Conservation (phyloP, 768 basidiomycete genomes). For the Tulasnella sp. region DNA sequence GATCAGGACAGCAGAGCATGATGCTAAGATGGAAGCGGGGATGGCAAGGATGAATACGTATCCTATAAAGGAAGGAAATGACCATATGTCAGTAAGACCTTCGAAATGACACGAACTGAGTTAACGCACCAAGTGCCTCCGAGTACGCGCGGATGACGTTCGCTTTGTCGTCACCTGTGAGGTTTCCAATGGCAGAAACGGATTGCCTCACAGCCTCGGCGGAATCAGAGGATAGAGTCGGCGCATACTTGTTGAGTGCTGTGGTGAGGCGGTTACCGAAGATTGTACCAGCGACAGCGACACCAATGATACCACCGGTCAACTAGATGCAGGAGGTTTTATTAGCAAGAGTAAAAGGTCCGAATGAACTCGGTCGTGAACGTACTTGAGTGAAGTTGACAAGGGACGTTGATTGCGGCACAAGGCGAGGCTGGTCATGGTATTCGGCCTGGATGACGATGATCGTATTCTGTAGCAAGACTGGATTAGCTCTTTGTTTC, state of each 20-base stretch:
- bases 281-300: conserved; percentile 17
- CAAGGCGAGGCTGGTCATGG: conserved; percentile 25
- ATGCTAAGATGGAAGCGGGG: conserved; percentile 24
- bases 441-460: conserved; percentile 33
- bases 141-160: conserved; percentile 21
- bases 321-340: background rate
- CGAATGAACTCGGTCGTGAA: too few species aligned
- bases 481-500: too few species aligned
- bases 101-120: background rate
- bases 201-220: conserved; percentile 22
- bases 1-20: conserved; percentile 25
- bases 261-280: conserved; percentile 25
- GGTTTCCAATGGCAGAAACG: conserved; percentile 25
- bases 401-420: conserved; percentile 29
- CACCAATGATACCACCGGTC: conserved; percentile 3
- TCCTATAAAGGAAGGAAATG: background rate
- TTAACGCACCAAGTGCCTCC: conserved; percentile 11
- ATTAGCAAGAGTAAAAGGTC: background rate
- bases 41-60: conserved; percentile 30
- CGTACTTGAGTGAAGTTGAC: conserved; percentile 26
- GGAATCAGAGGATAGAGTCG: conserved; percentile 19
- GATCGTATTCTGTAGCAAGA: conserved; percentile 28
- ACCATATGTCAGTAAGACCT: background rate
- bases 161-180: conserved; percentile 19
- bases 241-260: conserved; percentile 25